Evolutionary conservation across 2,329 filamentous ascomycete species (phyloP).

Genomic region (Sordariomycetes sp.): DNA sequence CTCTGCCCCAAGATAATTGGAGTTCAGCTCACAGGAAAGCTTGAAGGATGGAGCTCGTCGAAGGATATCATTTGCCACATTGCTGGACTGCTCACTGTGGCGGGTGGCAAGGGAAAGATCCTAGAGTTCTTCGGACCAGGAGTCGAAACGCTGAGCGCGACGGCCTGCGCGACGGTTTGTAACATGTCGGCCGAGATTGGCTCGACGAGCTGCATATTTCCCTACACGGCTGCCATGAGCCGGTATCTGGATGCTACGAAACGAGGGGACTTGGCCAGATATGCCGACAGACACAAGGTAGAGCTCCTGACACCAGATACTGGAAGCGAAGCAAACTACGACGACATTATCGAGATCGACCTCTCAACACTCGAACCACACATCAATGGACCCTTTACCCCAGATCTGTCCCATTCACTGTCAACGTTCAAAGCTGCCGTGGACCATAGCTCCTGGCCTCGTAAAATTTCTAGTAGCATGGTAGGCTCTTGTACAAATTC

Average conservation of each 20-base stretch:
- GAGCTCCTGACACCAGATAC: constrained; percentile 15
- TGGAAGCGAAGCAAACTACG: constrained; percentile 20
- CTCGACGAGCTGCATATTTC: constrained; percentile 25
- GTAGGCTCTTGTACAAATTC: constrained; percentile 25
- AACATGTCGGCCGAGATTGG: constrained; percentile 28
- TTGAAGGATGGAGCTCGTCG: constrained; percentile 19
- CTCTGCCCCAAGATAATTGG: constrained; percentile 20
- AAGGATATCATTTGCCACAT: constrained; percentile 27
- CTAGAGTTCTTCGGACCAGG: constrained; percentile 26
- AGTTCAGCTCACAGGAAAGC: constrained; percentile 17
- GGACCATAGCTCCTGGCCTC: constrained; percentile 17
- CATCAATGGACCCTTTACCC: constrained; percentile 24
- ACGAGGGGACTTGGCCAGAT: constrained; percentile 12
- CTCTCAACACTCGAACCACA: constrained; percentile 21
- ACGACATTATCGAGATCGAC: constrained; percentile 23
- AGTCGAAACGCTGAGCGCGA: constrained; percentile 18
- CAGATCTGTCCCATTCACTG: constrained; percentile 20
- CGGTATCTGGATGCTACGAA: constrained; percentile 20
- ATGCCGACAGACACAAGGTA: constrained; percentile 13
- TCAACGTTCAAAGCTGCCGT: constrained; percentile 17
- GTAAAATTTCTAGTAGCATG: constrained; percentile 16
- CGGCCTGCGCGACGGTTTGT: constrained; percentile 25
- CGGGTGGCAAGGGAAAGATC: constrained; percentile 22
- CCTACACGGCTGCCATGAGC: constrained; percentile 20
- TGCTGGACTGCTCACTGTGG: constrained; percentile 21